A percentile compares a stretch with the other conserved stretches of the same genome.
phyloP scores from a whole-genome alignment of 2,329 filamentous ascomycete species.

The Plenodomus lindquistii region DNA sequence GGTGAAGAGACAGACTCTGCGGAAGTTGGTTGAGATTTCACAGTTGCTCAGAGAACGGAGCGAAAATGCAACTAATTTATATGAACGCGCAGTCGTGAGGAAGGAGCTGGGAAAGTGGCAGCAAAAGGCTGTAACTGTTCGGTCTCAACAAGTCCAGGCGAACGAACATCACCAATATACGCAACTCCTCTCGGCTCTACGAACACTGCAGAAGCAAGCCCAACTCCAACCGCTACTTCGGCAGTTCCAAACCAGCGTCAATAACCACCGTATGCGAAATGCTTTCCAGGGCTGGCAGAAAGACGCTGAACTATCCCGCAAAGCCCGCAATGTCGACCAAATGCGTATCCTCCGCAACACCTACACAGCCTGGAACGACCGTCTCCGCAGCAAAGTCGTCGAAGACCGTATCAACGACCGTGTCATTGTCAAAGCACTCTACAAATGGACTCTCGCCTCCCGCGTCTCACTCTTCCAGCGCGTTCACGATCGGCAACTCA shows the following conservation, averaged over 20 bases:
- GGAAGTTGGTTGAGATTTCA: conserved; percentile 32
- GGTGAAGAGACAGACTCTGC: conserved; percentile 29
- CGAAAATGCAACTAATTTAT: conserved; percentile 22
- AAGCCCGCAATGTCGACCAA: conserved; percentile 56
- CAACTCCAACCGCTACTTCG: conserved; percentile 50
- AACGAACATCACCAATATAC: conserved; percentile 35
- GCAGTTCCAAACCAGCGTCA: conserved; percentile 49
- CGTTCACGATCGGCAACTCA: conserved; percentile 37
- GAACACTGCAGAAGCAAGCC: conserved; percentile 42
- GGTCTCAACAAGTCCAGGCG: conserved; percentile 41
- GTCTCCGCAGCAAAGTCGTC: conserved; percentile 58
- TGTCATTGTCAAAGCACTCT: conserved; percentile 59
- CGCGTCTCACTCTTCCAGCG: conserved; percentile 47
- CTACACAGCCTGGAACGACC: conserved; percentile 66
- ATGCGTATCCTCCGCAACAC: conserved; percentile 59
- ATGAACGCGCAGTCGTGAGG: conserved; percentile 27
- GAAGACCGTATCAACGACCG: conserved; percentile 59
- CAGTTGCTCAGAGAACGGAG: conserved; percentile 32
- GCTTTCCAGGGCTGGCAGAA: conserved; percentile 56
- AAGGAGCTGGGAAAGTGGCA: conserved; percentile 31
- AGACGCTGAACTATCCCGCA: conserved; percentile 45
- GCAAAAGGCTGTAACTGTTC: conserved; percentile 16
- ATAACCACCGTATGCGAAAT: conserved; percentile 51
- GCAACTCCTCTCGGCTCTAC: conserved; percentile 28
- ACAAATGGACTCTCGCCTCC: conserved; percentile 63